These are phyloP conservation scores for Linnemannia schmuckeri DNA, from an alignment of 192 early-diverging fungal species.

Conservation along the genomic window DNA sequence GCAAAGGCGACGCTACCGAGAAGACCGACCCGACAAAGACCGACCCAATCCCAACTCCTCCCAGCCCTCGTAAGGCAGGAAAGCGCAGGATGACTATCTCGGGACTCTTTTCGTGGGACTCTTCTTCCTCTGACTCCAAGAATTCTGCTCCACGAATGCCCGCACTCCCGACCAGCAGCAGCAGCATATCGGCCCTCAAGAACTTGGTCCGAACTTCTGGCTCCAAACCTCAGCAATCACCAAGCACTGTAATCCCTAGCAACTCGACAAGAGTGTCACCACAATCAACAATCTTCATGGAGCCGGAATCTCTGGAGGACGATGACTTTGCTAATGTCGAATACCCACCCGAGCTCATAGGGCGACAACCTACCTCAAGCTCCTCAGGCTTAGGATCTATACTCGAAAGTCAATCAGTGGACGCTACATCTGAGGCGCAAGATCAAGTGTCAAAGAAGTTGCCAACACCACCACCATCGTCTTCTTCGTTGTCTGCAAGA, in stretches of 20 bases:
- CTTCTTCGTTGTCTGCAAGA: not conserved
- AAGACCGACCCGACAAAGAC: not conserved
- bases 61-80: slow-evolving; percentile 16
- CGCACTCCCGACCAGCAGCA: not conserved
- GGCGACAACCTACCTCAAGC: not conserved
- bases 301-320: not conserved
- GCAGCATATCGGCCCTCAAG: slow-evolving; percentile 23
- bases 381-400: slow-evolving; percentile 1
- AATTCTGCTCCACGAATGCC: not conserved
- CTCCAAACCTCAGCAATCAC: not conserved
- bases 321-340: slow-evolving; percentile 5
- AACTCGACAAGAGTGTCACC: not conserved
- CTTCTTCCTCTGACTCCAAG: not conserved
- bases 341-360: not conserved
- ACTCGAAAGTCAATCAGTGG: not conserved
- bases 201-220: slow-evolving; percentile 3
- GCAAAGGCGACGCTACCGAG: not conserved
- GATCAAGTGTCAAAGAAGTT: not conserved
- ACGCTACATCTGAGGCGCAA: not conserved
- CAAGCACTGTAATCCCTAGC: no score
- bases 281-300: not conserved
- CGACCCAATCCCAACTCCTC: not conserved
- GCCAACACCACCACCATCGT: not conserved
- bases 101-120: slow-evolving; percentile 24
- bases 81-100: slow-evolving; percentile 36